Conservation (phyloP, 441 rosid genomes). For the Croton laevigatus region DNA sequence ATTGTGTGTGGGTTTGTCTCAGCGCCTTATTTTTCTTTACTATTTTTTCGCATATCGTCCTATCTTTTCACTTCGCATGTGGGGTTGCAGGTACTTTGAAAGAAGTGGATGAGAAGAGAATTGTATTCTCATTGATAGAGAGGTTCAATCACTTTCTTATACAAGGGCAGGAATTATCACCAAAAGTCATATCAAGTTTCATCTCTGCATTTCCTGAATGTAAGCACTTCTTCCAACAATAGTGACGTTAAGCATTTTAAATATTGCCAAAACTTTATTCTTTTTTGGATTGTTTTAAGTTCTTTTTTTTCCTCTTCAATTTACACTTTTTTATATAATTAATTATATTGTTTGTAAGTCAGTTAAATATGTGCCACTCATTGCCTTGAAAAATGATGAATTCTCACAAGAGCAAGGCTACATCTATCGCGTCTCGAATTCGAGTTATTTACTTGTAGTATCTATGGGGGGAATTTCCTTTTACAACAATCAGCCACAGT, state of each 20-base stretch:
- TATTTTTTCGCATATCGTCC: too few species aligned
- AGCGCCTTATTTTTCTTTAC: too few species aligned
- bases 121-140: conserved; percentile 49
- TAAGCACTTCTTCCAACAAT: conserved; percentile 34
- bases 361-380: too few species aligned
- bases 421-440: too few species aligned
- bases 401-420: too few species aligned
- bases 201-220: conserved; percentile 43
- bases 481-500: too few species aligned
- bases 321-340: neutral
- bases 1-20: too few species aligned
- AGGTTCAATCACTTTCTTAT: conserved; percentile 39
- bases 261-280: too few species aligned
- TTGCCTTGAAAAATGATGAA: too few species aligned
- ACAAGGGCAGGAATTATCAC: conserved; percentile 38
- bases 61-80: neutral
- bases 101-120: conserved; percentile 43
- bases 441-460: too few species aligned
- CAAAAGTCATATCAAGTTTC: conserved; percentile 43
- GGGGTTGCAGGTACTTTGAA: conserved; percentile 52
- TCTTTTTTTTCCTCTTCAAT: neutral
- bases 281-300: conserved; percentile 18
- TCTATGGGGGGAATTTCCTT: too few species aligned
- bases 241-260: neutral
- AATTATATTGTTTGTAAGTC: too few species aligned